Base-by-base conservation (phyloP, 805 yeast genomes). In the Saccharomycopsis fermentans region DNA sequence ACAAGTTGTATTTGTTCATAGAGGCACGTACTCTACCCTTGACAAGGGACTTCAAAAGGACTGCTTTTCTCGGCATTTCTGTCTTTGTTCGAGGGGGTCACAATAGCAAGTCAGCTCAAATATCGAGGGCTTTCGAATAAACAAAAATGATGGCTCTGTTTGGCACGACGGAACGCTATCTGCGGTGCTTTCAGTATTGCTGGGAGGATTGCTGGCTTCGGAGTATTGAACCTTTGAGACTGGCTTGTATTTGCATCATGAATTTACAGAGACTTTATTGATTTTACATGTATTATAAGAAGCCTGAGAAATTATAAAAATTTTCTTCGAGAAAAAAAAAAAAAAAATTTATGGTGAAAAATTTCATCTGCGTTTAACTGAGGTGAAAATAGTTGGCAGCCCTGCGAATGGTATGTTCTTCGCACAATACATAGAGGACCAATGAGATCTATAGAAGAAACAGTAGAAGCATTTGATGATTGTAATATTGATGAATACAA, bases 1-100 rank as follows among this genome's bases (percentile, higher is more conserved):
- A 94, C 70, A 94, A 76, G 70, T 92, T 92, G 73, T 82, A 83
- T 73, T 90, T 90, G 81, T 89, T 91, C 86, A 89, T 87, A 26
- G 97, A 87, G 60, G 96, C 81, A 66, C 97, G 86, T 65, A 94
- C 79, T 59, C 88, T 79, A 26, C 63, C 63, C 43, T 61, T 43
- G 16, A 56, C 52, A 26, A 60, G 60, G 29, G 63, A 60, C 32
- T 60, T 57, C 52, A 60, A 54, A 29, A 55, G 40, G 16, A 24
- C 50, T 14, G 63, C 55, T 63, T 60, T 61, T 59, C 63, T 56
- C 52, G 62, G 62, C 63, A 61, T 53, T 26, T 19, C 29, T 19
- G 4, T 43, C 24, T 8, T 17, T 43, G 21, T 37, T 37, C 8
- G 9, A n/a, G 35, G 35, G 9, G 12, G 35, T 32, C 35, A n/a